These are phyloP conservation scores for Macrotyloma uniflorum DNA, from an alignment of 306 rosid species.

Conservation along the genomic window DNA sequence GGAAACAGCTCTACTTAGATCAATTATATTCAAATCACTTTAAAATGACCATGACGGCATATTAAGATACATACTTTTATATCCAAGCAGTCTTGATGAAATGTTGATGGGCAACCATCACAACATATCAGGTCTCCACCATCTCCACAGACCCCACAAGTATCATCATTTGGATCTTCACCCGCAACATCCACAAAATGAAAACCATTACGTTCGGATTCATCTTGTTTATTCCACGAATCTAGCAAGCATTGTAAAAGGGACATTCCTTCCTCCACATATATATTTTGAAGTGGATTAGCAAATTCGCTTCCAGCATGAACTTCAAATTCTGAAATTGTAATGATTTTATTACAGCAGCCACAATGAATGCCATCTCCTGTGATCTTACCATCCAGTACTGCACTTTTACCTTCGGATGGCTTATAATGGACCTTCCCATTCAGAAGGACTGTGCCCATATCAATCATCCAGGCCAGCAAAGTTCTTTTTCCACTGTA, in stretches of 20 bases:
- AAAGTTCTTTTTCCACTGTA: constrained; percentile 84
- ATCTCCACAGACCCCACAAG: constrained; percentile 97
- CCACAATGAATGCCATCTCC: constrained; percentile 84
- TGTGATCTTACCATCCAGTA: constrained; percentile 67
- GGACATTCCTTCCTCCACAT: constrained; percentile 62
- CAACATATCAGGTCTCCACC: constrained; percentile 97
- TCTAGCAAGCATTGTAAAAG: constrained; percentile 86
- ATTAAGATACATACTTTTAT: constrained; percentile 61
- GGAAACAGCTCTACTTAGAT: constrained; percentile 10
- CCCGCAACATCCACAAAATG: constrained; percentile 71
- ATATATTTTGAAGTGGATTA: constrained; percentile 67
- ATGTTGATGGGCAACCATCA: constrained; percentile 96
- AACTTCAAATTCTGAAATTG: constrained; percentile 66
- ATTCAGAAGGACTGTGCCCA: constrained; percentile 67
- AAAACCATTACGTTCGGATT: constrained; percentile 64
- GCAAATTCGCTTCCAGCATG: constrained; percentile 69
- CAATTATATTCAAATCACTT: constrained; percentile 8
- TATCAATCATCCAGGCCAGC: constrained; percentile 90
- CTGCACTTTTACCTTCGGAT: constrained; percentile 41
- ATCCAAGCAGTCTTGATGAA: constrained; percentile 89
- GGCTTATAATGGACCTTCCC: constrained; percentile 68
- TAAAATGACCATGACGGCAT: constrained; percentile 1
- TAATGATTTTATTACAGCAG: constrained; percentile 67
- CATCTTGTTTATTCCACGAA: constrained; percentile 86
- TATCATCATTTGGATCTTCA: constrained; percentile 94